Evolutionary conservation across 108 stramenopile species (phyloP), one percentile per base, ranked within the genome.

Genomic region (Cylindrotheca closterium): DNA sequence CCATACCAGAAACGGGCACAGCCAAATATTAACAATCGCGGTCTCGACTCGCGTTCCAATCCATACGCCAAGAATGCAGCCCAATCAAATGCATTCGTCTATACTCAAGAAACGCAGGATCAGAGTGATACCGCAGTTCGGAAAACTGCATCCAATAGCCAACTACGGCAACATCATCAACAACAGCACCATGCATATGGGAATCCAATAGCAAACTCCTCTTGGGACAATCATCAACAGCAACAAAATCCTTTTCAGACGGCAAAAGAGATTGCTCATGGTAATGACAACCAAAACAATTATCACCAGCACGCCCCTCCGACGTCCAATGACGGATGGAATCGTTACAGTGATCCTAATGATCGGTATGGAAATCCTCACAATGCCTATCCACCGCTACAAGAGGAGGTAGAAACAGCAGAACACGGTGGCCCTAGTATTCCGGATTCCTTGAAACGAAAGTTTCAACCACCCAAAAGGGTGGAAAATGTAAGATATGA

Each of bases 401-500:
- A 34, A 8, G 30, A 45, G 53, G 22, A 25, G 17, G 62, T 48
- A 34, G 47, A 3, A 37, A 59, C 24, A 25, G 19, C 51, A 63
- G 24, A 48, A 19, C 58, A 25, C 0, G 63, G 51, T 51, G 73
- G 74, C 45, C 81, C 83, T 18, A 65, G 70, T 55, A 77, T 94
- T 54, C 86, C 85, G 0, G 76, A 87, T 19, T 89, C 89, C 15
- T 70, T 94, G 56, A 78, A 81, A 57, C 79, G 87, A 45, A 94
- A 91, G 59, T 94, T 89, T 52, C 84, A 86, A 67, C 79, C 75
- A 54, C 89, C 92, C 32, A 82, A 82, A 68, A 61, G 79, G 66
- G 66, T 54, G 47, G 67, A 63, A 51, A 46, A 54, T 55, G 52
- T 19, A 28, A 67, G 30, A n/a, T 51, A 15, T 7, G 15, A 42